Conservation (phyloP, 495 filamentous ascomycete species). For the Penicillium angulare region DNA sequence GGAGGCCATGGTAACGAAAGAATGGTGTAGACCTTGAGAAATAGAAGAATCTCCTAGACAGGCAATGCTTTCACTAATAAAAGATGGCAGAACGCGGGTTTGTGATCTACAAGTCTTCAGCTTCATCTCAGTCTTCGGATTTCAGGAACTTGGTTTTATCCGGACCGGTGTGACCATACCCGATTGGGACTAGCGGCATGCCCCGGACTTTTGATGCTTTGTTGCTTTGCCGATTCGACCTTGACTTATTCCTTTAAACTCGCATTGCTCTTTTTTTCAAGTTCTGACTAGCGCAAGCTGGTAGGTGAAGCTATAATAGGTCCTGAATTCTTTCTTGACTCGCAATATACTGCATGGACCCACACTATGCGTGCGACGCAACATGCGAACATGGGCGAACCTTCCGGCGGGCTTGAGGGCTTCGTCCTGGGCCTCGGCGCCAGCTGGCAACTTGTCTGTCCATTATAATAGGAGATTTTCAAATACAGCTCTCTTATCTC, state of each 20-base stretch:
- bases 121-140: slow-evolving; percentile 8
- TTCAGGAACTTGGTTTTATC: slow-evolving; percentile 16
- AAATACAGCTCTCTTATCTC: not conserved
- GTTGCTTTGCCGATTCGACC: not conserved
- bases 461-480: not conserved
- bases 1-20: slow-evolving; percentile 61
- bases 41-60: not conserved
- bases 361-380: slow-evolving; percentile 23
- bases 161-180: slow-evolving; percentile 2
- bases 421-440: slow-evolving; percentile 8
- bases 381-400: slow-evolving; percentile 21
- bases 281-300: not conserved
- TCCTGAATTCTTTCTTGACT: no score
- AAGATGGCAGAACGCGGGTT: not conserved
- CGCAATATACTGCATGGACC: not conserved
- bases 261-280: not conserved
- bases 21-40: no score
- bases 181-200: slow-evolving; percentile 2
- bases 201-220: slow-evolving; percentile 4
- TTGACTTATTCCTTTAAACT: not conserved
- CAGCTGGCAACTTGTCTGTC: not conserved
- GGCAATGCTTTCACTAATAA: not conserved
- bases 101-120: slow-evolving; percentile 13
- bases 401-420: slow-evolving; percentile 21
- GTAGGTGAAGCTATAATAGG: no score